Percentiles rank a stretch among this genome's conserved stretches.
phyloP scores from a whole-genome alignment of 148 eudicot genomes.

The Fallopia convolvulus region DNA sequence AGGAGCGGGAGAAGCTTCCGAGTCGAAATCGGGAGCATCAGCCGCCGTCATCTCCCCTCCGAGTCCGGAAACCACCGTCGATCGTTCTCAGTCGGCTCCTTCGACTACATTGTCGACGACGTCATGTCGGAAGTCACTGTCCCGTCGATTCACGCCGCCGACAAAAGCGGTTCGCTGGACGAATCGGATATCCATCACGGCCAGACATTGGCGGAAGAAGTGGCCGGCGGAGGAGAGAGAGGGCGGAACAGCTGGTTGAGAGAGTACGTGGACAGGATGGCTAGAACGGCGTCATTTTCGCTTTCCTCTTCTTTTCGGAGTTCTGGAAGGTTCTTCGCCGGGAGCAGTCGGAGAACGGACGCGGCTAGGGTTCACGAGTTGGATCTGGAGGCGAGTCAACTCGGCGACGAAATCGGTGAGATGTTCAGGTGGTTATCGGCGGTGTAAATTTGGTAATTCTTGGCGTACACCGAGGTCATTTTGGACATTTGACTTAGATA shows the following conservation, averaged over 20 bases:
- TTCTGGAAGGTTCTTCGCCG: slow-evolving; percentile 66
- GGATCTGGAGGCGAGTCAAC: slow-evolving; percentile 51
- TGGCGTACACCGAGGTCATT: neutral
- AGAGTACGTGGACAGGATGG: slow-evolving; percentile 50
- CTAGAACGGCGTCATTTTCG: slow-evolving; percentile 25
- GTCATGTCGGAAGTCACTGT: slow-evolving; percentile 34
- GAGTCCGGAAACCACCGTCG: slow-evolving; percentile 27
- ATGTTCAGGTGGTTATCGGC: slow-evolving; percentile 3
- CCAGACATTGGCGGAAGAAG: slow-evolving; percentile 10
- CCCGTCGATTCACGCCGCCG: slow-evolving; percentile 21
- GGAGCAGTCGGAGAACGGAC: slow-evolving; percentile 59
- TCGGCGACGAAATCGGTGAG: slow-evolving; percentile 58
- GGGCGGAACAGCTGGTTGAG: slow-evolving; percentile 49
- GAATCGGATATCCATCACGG: neutral
- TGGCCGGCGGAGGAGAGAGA: slow-evolving; percentile 25
- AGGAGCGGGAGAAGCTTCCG: slow-evolving; percentile 40
- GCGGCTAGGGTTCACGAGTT: slow-evolving; percentile 17
- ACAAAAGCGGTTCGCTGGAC: slow-evolving; percentile 21
- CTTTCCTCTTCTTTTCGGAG: slow-evolving; percentile 50
- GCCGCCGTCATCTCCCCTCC: slow-evolving; percentile 27
- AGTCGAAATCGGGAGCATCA: slow-evolving; percentile 63
- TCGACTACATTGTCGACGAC: slow-evolving; percentile 59
- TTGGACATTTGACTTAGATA: neutral
- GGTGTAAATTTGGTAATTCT: slow-evolving; percentile 26
- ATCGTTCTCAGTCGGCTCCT: slow-evolving; percentile 54